Base-by-base conservation (phyloP, 2,329 filamentous ascomycete species). In the Volutella citrinella region DNA sequence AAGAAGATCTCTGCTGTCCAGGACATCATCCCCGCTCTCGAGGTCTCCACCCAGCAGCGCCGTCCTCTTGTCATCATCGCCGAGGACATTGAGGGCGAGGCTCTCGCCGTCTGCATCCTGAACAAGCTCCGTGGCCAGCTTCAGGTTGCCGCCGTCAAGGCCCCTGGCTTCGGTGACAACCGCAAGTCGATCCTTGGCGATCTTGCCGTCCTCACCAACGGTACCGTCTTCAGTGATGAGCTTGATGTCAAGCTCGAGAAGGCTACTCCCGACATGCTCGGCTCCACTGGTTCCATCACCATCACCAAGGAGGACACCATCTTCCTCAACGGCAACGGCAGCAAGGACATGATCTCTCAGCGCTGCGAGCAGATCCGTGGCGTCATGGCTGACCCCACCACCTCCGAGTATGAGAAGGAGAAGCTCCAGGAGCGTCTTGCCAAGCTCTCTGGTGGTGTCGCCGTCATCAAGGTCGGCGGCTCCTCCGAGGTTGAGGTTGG, bases 251-350 rank as follows among this genome's bases (percentile, higher is more conserved):
- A 98, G 82, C 86, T 98, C 36, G 93, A 98, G 76, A 98, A 97
- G 82, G 84, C 87, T 43, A 97, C 90, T 29, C 76, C 85, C 43
- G 93, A 97, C 54, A 87, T 95, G 83, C 87, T 98, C 60, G 93
- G 93, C 52, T 93, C 88, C 40, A 97, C 93, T 52, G 93, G 93
- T 48, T 93, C 90, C 58, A 96, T 98, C 74, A 97, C 93, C 65
- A 97, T 98, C 72, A 98, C 93, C 66, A 98, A 98, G 80, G 93
- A 98, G 74, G 93, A 98, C 70, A 98, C 93, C 55, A 96, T 98
- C 66, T 82, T 98, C 61, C 81, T 98, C 45, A 98, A 98, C 68
- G 93, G 93, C 37, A 89, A 95, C 59, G 93, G 93, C 48, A 84
- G 74, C 82, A 96, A 97, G 79, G 93, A 98, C 61, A 66, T 78